phyloP scores from a whole-genome alignment of 139 green algal species.

The Desmodesmus armatus region DNA sequence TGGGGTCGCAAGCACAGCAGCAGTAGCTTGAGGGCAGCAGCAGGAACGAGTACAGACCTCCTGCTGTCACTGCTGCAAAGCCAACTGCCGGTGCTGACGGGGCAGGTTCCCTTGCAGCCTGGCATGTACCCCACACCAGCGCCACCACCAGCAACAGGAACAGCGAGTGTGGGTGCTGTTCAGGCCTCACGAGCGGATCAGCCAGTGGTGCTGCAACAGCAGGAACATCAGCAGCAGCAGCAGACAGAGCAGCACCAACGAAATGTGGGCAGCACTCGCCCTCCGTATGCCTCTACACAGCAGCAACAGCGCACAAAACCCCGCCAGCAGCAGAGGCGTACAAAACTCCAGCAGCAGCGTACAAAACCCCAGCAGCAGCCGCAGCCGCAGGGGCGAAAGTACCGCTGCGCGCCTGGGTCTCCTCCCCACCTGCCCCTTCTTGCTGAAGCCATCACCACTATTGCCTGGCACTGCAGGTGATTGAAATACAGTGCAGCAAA shows the following conservation, averaged over 20 bases:
- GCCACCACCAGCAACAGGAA: background rate
- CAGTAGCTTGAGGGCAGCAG: background rate
- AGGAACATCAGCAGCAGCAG: conserved; percentile 12
- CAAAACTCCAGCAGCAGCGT: background rate
- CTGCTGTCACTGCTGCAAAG: conserved; percentile 25
- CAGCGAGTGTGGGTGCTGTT: no score
- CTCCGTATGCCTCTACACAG: no score
- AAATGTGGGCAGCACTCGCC: background rate
- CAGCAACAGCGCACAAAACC: no score
- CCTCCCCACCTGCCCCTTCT: no score
- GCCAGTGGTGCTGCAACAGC: background rate
- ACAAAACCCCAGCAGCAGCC: background rate
- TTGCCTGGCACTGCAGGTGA: conserved; percentile 29
- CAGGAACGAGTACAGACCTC: conserved; percentile 25
- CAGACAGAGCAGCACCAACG: background rate
- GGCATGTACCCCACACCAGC: no score
- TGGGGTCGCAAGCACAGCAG: background rate
- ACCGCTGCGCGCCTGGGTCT: no score
- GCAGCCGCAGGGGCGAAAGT: no score
- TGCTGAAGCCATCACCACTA: background rate
- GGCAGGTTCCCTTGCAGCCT: background rate
- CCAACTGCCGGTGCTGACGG: background rate
- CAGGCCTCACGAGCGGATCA: no score
- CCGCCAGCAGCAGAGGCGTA: no score
- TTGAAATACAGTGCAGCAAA: no score